Evolutionary conservation across 169 alveolate genomes (phyloP), one percentile per base, ranked within the genome.

Genomic region (Plasmodium vinckei): DNA sequence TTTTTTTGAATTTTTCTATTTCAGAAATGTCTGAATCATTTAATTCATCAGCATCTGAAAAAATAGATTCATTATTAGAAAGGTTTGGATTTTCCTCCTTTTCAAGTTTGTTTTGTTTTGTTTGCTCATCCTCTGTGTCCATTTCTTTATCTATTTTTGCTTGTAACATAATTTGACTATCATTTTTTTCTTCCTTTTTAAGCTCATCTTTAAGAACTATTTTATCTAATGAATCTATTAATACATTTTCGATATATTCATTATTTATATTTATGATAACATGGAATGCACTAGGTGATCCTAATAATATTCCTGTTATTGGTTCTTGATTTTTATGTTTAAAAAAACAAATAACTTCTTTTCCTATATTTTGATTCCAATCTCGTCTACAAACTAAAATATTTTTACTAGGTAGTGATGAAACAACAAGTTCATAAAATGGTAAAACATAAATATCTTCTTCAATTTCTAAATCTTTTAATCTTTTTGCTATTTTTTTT

Each of bases 311-410:
- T 44, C 96, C 96, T 17, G 47, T 39, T 1, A 89, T 13, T 0
- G 77, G 73, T 54, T 90, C 65, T 57, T 65, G 64, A 5, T 39
- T 87, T 6, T 54, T 72, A n/a, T 93, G 91, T 51, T 87, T 87
- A 64, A 87, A 91, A 73, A 93, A 89, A 25, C 89, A 75, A 21
- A 72, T 53, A 25, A 91, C 96, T 44, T 88, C 75, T 19, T 82
- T 87, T 0, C 96, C 96, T 17, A 70, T 54, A 59, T 93, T 47
- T 13, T 54, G 56, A 70, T 89, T 92, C 96, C 96, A 93, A 19
- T 91, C 96, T 56, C 91, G 73, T 63, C 96, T 87, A 67, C 94
- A 92, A 25, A 72, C 72, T 13, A 93, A 79, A 54, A 42, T 72
- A 63, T 72, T 65, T 57, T 87, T 60, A 27, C 65, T 57, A 0